Base-by-base conservation (phyloP, 83 land plant genomes). In the Isoetes engelmannii region DNA sequence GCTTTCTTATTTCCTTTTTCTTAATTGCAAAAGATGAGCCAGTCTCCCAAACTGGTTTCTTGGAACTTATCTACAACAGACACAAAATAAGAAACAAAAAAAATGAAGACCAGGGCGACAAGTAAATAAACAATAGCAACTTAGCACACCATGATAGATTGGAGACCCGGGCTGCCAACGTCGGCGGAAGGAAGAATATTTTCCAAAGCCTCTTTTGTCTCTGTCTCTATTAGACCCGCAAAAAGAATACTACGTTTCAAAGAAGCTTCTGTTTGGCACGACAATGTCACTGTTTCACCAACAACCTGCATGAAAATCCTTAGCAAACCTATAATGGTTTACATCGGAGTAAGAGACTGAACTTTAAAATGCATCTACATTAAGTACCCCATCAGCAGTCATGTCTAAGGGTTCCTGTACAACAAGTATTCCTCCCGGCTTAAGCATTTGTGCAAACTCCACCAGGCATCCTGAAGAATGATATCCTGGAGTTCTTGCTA, bases 11-110 rank as follows among this genome's bases (percentile, higher is more conserved):
- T 48, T 18, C 67, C 18, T 73, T 74, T 68, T 79, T 86, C 75
- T 89, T 96, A 9, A 92, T 66, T 20, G 84, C 66, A 61, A 89
- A 96, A 6, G 95, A 85, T 7, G 94, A 84, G 44, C 90, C 97
- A 56, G 86, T 71, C 50, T 82, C 87, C 99, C 99, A 96, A 4
- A 86, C 76, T n/a, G 99, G 92, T 83, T 89, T 96, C 76, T 74
- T 81, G 21, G 78, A 88, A 72, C 70, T 83, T 17, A 96, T 50
- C 99, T 94, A 78, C 7, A 65, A 65, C 10, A 21, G 46, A 20
- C 63, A 12, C 4, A 61, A 51, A 59, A 59, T 12, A 59, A 59
- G 8, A 59, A 18, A 59, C 9, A 59, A 59, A 37, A 59, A 59
- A 12, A 37, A 59, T 12, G 19, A 18, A 59, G 28, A 7, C 1